Evolutionary conservation across 2,329 filamentous ascomycete species (phyloP).

Genomic region (Diaporthe velutina): DNA sequence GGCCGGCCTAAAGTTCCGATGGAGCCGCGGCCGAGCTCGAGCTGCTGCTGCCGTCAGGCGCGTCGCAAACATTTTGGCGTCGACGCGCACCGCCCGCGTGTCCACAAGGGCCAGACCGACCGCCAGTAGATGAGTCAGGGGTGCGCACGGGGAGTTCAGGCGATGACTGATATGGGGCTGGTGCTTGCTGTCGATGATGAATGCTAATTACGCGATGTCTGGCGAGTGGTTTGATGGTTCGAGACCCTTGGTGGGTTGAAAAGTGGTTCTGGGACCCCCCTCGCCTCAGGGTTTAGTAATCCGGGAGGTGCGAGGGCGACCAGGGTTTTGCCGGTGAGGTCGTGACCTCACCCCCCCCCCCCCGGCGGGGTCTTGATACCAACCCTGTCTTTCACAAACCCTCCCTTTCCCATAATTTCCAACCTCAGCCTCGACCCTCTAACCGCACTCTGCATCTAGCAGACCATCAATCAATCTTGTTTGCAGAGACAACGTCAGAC

Average conservation of each 20-base stretch:
- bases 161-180: not conserved
- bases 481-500: not conserved
- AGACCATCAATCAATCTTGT: too few species aligned
- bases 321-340: not conserved
- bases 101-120: constrained; percentile 4
- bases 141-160: not conserved
- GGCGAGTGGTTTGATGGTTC: constrained; percentile 10
- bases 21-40: constrained; percentile 7
- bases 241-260: not conserved
- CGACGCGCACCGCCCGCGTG: constrained; percentile 1
- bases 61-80: constrained; percentile 8
- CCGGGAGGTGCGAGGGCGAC: not conserved
- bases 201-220: not conserved
- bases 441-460: too few species aligned
- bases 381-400: not conserved
- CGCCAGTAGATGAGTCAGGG: not conserved
- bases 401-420: not conserved
- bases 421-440: not conserved
- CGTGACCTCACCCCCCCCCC: not conserved
- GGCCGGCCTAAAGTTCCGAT: not conserved
- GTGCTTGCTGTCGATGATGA: not conserved
- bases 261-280: constrained; percentile 1
- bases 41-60: not conserved
- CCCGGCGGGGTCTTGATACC: not conserved
- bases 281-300: not conserved